Base-by-base conservation (phyloP, 2,329 filamentous ascomycete species). In the Dichotomopilus funicola region DNA sequence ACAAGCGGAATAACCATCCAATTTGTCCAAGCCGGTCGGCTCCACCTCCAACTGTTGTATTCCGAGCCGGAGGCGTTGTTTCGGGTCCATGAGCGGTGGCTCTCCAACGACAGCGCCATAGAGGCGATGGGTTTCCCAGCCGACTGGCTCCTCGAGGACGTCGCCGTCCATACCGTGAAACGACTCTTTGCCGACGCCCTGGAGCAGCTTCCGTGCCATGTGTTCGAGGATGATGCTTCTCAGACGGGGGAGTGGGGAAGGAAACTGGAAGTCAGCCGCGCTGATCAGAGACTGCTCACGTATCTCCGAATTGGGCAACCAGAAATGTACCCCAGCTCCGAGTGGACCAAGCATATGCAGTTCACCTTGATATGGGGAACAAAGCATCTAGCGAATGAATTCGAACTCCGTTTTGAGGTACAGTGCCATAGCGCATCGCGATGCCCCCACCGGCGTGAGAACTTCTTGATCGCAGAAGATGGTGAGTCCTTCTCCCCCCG, bases 1-100 rank as follows among this genome's bases (percentile, higher is more conserved):
- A 59, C 49, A 13, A 37, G 51, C 2, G 52, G 37, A n/a, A 49
- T 54, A 19, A 31, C 38, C 6, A 43, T 60, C 48, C 4, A 38
- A 1, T 62, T 60, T 48, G 60, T 62, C 37, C 40, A 57, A 9
- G 58, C 60, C 12, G 60, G 57, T 4, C 41, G 53, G 37, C 56
- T 62, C 33, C 41, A 54, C 35, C 53, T 62, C 40, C 54, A 54
- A 8, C 38, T 59, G 1, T 54, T 54, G 38, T 54, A 37, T n/a
- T 49, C 38, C 4, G 44, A 48, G 35, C 34, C 43, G 13, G 46
- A 57, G 34, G 11, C 33, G 12, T 37, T 47, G 35, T 44, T 58
- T 13, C 42, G 41, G 13, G 38, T 60, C 5, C 60, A 62, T 45
- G 52, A 60, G 1, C 53, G 54, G 11, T 62, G 58, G 58, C 53